Base-by-base conservation (phyloP, 2,329 filamentous ascomycete species). In the Aspergillus sp. region DNA sequence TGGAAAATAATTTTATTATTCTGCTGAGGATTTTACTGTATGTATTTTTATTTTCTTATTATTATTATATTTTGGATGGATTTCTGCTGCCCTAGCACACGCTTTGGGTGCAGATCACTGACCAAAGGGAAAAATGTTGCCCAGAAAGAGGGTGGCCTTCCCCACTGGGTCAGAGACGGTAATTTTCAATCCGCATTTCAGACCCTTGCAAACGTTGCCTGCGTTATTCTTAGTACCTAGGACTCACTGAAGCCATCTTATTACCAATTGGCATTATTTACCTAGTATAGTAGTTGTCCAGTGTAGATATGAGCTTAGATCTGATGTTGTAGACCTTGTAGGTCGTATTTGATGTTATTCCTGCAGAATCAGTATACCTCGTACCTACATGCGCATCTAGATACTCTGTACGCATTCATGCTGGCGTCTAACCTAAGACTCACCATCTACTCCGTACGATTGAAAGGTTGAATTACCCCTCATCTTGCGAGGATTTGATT, bases 101-200 rank as follows among this genome's bases (percentile, higher is more conserved):
- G 19, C 38, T 46, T 46, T 45, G 41, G 32, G 34, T 54, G 54
- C 45, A 53, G 59, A 61, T 61, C 58, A 49, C 23, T 50, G 44
- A 54, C 53, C 34, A 46, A 54, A 57, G 45, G 48, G 34, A 59
- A 47, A 50, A 54, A 58, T 58, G 55, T 53, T 45, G 41, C 38
- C 25, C 40, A 47, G 52, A 53, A 38, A 14, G 40, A 48, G 48
- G 43, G 55, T 44, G 46, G 19, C 34, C 48, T 40, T 31, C 50
- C 38, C 50, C 36, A 44, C 45, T 29, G 2, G n/a, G 23, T n/a
- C 20, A 10, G 40, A 20, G 44, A 25, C 38, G 40, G 56, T 56
- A 58, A 40, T 58, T 58, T 57, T 56, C 54, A 54, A 17, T 52
- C 46, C 48, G 45, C 21, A 31, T 40, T 40, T 47, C 19, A 13